Conservation (phyloP, 331 rosid genomes). For the Malus hybrid region DNA sequence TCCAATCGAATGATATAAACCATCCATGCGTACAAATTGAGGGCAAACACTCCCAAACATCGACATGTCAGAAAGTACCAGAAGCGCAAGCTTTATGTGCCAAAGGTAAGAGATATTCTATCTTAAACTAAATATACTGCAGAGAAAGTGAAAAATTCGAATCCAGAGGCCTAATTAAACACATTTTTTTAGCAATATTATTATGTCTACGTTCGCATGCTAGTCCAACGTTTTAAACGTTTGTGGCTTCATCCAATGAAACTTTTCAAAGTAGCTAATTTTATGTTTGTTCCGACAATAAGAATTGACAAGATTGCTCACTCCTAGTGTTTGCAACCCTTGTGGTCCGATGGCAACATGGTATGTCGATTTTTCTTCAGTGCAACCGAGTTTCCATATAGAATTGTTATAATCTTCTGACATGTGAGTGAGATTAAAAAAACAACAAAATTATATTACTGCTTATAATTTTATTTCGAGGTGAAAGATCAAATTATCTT, state of each 20-base stretch:
- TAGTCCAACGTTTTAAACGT: not conserved
- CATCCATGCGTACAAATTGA: not conserved
- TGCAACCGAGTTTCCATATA: no score
- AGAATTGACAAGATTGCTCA: conserved; percentile 5
- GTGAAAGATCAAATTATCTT: no score
- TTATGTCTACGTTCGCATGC: not conserved
- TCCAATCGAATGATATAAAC: not conserved
- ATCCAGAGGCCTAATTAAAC: no score
- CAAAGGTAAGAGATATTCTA: no score
- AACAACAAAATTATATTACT: no score
- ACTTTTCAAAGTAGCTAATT: not conserved
- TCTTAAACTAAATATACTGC: no score
- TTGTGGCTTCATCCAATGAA: not conserved
- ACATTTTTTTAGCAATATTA: no score
- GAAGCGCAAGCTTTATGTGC: no score
- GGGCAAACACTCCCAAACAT: not conserved
- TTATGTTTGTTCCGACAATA: conserved; percentile 1
- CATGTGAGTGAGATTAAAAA: no score
- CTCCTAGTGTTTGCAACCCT: not conserved
- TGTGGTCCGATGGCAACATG: conserved; percentile 14
- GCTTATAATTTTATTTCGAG: no score
- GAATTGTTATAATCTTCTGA: no score
- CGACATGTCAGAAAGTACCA: not conserved
- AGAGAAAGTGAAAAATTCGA: no score
- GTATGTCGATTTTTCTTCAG: not conserved